Base-by-base conservation (phyloP, 1,284 basidiomycete genomes). In the Taiwanofungus camphoratus region DNA sequence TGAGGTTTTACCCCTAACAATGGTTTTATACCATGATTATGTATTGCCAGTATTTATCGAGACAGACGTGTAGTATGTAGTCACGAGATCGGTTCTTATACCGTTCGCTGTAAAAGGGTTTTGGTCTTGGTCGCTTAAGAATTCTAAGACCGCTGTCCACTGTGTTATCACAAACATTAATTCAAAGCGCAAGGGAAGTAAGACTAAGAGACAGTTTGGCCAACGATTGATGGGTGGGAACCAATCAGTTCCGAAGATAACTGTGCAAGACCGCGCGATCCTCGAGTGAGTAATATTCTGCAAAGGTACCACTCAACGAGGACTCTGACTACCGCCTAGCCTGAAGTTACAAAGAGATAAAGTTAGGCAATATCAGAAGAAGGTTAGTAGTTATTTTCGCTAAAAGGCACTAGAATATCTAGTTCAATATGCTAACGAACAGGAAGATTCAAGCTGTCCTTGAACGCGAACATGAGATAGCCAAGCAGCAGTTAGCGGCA, bases 311-410 rank as follows among this genome's bases (percentile, higher is more conserved):
- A n/a, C n/a, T n/a, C n/a, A n/a, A n/a, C n/a, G n/a, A n/a, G n/a
- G n/a, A n/a, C n/a, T n/a, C n/a, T n/a, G 48, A 57, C 40, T 36
- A 38, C 39, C 13, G 37, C 46, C 47, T 58, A 87, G 92, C 60
- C 76, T 99, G 52, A 99, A 99, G 66, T 66, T 96, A 38, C 95
- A 99, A 65, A 76, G 96, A 34, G 96, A 99, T 66, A 95, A 94
- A 63, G 72, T 99, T 50, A 87, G 79, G 62, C 92, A 94, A 63
- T 99, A 98, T 59, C 93, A 95, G 76, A 91, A 85, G 68, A 86
- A 87, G 76, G 95, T 91, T 50, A 27, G 29, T 23, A 15, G 33
- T 16, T 37, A 11, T 7, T 36, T 13, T 20, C 41, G 6, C 19
- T 13, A 30, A 18, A 7, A 8, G 16, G 15, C 13, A 7, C n/a